Evolutionary conservation across 495 filamentous ascomycete species (phyloP).

Genomic region (Platismatia glauca): DNA sequence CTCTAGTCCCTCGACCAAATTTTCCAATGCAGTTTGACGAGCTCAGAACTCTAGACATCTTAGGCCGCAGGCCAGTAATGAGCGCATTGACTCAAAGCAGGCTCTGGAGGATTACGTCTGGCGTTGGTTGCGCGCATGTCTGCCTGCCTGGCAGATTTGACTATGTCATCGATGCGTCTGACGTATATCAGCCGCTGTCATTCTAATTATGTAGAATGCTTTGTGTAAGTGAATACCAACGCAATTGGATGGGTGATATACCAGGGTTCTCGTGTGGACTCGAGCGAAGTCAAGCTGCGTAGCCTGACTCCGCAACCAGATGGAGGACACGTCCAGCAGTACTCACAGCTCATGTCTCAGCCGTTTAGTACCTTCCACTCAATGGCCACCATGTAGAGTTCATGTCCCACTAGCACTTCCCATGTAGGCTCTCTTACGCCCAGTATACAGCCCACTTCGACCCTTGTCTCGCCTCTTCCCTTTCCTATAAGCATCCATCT

Average conservation of each 20-base stretch:
- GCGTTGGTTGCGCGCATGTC: not conserved
- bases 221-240: not conserved
- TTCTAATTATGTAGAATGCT: not conserved
- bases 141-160: not conserved
- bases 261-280: not conserved
- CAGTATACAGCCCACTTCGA: conserved; percentile 1
- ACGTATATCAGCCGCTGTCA: not conserved
- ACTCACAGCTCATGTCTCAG: not conserved
- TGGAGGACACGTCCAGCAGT: not conserved
- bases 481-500: conserved; percentile 9
- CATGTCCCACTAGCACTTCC: conserved; percentile 1
- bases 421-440: conserved; percentile 10
- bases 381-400: conserved; percentile 7
- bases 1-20: too few species aligned
- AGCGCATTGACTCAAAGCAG: not conserved
- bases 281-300: not conserved
- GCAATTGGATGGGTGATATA: not conserved
- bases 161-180: not conserved
- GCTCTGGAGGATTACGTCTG: not conserved
- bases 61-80: too few species aligned
- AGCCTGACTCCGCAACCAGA: not conserved
- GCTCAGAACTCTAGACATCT: too few species aligned
- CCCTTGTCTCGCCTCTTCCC: conserved; percentile 9
- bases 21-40: too few species aligned
- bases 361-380: conserved; percentile 12